A percentile compares a stretch with the other conserved stretches of the same genome.
Evolutionary conservation across 305 asterid genomes (phyloP).

Genomic region (Fraxinus latifolia): DNA sequence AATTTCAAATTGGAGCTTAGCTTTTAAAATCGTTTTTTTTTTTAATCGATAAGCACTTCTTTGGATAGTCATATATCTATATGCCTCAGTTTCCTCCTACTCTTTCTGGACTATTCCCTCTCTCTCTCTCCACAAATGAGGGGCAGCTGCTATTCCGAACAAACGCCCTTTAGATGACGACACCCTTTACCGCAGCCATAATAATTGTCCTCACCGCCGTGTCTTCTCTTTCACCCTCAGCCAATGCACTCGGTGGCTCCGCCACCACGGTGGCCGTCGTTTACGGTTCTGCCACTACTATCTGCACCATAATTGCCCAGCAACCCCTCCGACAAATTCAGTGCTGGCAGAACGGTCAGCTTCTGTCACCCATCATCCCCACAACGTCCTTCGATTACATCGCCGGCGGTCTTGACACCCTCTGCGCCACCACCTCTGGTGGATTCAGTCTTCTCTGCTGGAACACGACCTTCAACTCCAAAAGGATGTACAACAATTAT

Average conservation of each 20-base stretch:
- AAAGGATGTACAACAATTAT: conserved; percentile 48
- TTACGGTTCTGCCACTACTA: conserved; percentile 58
- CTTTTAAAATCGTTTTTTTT: no score
- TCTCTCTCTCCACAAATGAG: conserved; percentile 41
- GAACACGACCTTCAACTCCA: conserved; percentile 52
- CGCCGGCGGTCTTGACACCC: conserved; percentile 67
- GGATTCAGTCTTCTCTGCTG: conserved; percentile 73
- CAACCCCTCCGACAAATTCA: conserved; percentile 58
- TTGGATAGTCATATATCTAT: no score
- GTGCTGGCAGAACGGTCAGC: conserved; percentile 62
- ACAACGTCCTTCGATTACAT: conserved; percentile 60
- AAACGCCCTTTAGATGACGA: conserved; percentile 48
- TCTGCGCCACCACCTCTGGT: conserved; percentile 73
- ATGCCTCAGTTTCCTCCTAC: not conserved
- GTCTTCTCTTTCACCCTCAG: conserved; percentile 25
- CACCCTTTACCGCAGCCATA: conserved; percentile 26
- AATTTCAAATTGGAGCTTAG: no score
- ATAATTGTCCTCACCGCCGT: conserved; percentile 23
- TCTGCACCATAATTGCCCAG: conserved; percentile 60
- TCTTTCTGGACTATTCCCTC: conserved; percentile 24
- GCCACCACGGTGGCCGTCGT: conserved; percentile 69
- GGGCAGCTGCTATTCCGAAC: not conserved
- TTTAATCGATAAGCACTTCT: no score
- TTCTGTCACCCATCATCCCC: conserved; percentile 32
- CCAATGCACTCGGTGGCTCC: conserved; percentile 60